Percentiles rank a stretch among this genome's conserved stretches.
These are phyloP conservation scores for Pleurozium schreberi DNA, from an alignment of 225 moss, liverwort and hornwort species.

Conservation along the genomic window DNA sequence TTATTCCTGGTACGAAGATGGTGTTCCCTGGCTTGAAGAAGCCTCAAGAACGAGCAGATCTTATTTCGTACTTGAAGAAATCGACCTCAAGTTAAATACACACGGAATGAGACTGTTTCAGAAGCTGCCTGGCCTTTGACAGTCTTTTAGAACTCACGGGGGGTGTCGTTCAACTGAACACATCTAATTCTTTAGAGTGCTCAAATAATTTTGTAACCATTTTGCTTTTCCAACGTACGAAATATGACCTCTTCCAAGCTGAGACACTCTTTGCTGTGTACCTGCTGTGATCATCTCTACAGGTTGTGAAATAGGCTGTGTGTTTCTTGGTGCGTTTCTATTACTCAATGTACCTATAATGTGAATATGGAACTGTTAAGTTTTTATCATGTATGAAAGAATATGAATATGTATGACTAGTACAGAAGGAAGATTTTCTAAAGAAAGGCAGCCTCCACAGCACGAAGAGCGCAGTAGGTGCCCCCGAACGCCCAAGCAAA, in stretches of 20 bases:
- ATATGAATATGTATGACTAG: no score
- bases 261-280: background rate
- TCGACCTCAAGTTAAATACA: background rate
- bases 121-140: background rate
- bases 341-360: no score
- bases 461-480: no score
- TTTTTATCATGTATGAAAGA: background rate
- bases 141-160: background rate
- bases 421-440: no score
- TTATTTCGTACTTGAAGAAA: slow-evolving; percentile 46
- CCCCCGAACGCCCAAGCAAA: background rate
- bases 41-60: slow-evolving; percentile 54
- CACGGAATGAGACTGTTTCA: background rate
- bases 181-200: slow-evolving; percentile 16
- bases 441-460: background rate
- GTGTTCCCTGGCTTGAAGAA: slow-evolving; percentile 58
- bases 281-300: background rate
- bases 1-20: slow-evolving; percentile 58
- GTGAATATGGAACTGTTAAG: no score
- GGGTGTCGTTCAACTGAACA: background rate
- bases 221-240: background rate
- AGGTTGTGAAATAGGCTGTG: background rate
- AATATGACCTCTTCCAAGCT: background rate
- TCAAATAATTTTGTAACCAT: background rate
- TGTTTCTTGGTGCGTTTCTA: background rate